These are phyloP conservation scores for Backusella tarrabulga DNA, from an alignment of 192 early-diverging fungal genomes.

Conservation along the genomic window DNA sequence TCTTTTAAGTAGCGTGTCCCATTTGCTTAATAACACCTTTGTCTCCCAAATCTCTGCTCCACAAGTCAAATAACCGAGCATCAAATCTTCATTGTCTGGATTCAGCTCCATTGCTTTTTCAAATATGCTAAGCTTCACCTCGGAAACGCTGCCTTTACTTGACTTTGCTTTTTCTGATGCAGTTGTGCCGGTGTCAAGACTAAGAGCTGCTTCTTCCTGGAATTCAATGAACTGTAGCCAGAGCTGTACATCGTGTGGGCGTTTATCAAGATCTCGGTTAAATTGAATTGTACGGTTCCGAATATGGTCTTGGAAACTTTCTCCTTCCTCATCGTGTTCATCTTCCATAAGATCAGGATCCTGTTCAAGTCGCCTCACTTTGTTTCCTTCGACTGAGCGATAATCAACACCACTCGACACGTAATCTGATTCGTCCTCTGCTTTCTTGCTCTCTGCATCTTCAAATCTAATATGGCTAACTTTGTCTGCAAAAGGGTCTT, in stretches of 20 bases:
- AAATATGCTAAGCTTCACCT: constrained; percentile 54
- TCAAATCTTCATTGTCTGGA: constrained; percentile 40
- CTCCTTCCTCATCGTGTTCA: constrained; percentile 33
- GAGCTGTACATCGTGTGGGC: constrained; percentile 40
- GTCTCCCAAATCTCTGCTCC: constrained; percentile 45
- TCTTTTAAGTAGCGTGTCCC: constrained; percentile 46
- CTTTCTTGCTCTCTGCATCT: neutral
- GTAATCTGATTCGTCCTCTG: neutral
- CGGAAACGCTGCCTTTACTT: constrained; percentile 42
- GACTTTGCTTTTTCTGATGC: constrained; percentile 12
- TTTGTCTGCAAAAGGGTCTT: neutral
- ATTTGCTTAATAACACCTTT: constrained; percentile 44
- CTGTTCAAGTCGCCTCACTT: constrained; percentile 28
- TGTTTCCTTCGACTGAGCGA: constrained; percentile 45
- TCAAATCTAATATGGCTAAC: neutral
- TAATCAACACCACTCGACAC: constrained; percentile 37
- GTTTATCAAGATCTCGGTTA: constrained; percentile 30
- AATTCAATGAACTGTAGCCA: constrained; percentile 57
- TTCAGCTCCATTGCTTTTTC: constrained; percentile 54
- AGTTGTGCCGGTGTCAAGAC: constrained; percentile 20
- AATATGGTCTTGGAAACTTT: constrained; percentile 37
- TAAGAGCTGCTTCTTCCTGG: constrained; percentile 41
- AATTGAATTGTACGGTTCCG: constrained; percentile 36
- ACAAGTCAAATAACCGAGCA: constrained; percentile 47
- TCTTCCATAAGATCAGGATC: constrained; percentile 23